These are phyloP conservation scores for Quercus parvula DNA, from an alignment of 306 rosid species.

Conservation along the genomic window DNA sequence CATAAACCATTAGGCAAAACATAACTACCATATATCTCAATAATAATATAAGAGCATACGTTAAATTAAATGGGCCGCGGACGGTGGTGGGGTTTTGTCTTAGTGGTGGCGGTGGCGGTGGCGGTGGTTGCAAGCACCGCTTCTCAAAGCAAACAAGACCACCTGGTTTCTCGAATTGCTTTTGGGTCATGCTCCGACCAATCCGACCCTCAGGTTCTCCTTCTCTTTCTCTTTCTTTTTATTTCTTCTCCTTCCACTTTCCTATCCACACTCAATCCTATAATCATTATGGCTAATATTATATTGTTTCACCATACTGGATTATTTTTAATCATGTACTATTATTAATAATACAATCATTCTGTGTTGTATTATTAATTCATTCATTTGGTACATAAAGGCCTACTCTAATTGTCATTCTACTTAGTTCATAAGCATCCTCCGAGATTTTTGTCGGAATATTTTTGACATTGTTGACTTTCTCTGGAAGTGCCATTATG, in stretches of 20 bases:
- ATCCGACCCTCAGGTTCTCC: constrained; percentile 59
- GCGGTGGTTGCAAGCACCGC: constrained; percentile 10
- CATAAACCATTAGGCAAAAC: too few species aligned
- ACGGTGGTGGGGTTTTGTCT: constrained; percentile 13
- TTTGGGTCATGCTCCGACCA: constrained; percentile 87
- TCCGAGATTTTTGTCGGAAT: not conserved
- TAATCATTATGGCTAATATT: not conserved
- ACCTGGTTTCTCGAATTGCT: constrained; percentile 58
- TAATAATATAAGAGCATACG: too few species aligned
- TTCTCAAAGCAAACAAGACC: constrained; percentile 31
- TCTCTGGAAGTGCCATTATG: not conserved
- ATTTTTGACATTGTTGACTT: not conserved
- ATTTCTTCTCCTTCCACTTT: constrained; percentile 1
- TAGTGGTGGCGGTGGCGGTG: constrained; percentile 28
- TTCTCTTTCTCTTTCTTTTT: not conserved
- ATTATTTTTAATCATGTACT: not conserved
- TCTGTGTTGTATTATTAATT: too few species aligned
- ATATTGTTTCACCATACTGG: not conserved
- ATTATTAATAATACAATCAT: too few species aligned
- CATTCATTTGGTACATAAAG: not conserved
- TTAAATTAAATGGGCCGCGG: constrained; percentile 5
- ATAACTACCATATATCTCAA: too few species aligned
- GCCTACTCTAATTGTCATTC: not conserved
- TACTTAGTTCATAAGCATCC: not conserved
- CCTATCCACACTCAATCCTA: not conserved